Base-by-base conservation (phyloP, 169 alveolate species). In the Plasmodium malariae region DNA sequence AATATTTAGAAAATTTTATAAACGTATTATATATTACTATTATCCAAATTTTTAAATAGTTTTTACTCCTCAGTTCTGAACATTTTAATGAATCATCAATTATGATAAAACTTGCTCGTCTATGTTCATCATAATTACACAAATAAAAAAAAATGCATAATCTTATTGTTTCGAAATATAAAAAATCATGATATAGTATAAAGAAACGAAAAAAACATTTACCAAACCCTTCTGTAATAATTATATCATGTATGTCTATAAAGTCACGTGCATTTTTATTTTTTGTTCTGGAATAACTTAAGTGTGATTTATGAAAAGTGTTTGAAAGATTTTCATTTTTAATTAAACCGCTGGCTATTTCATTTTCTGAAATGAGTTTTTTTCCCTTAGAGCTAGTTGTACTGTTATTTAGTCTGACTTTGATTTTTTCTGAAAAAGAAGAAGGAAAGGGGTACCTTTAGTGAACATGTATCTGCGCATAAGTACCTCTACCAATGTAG, bases 111-210 rank as follows among this genome's bases (percentile, higher is more conserved):
- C 67, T 54, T 26, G 55, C 86, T 55, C 30, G 17, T 68, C 88
- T 63, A 55, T 60, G 24, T 51, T 63, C 83, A 69, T 87, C 80
- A 87, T 74, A 87, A 87, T 87, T 87, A 69, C 88, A 87, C 7
- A 87, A 54, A 87, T 26, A 51, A 87, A 54, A 87, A 19, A 87
- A 63, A 32, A 87, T 43, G 34, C 92, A 74, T 55, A 87, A 32
- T 60, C 65, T 68, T 6, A 87, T 87, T 68, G 68, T 87, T 69
- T 87, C 88, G 30, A 87, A 68, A 69, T 87, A 87, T 51, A 87
- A 30, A 45, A 63, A 87, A 68, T 74, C 85, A 69, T 74, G 78
- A 69, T 63, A 87, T 21, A 74, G 68, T 32, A 87, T 14, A 40
- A 62, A 87, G 68, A 87, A 43, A 19, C 48, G 30, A 24, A 71